phyloP scores from a whole-genome alignment of 148 eudicot genomes.

The Rhododendron molle region DNA sequence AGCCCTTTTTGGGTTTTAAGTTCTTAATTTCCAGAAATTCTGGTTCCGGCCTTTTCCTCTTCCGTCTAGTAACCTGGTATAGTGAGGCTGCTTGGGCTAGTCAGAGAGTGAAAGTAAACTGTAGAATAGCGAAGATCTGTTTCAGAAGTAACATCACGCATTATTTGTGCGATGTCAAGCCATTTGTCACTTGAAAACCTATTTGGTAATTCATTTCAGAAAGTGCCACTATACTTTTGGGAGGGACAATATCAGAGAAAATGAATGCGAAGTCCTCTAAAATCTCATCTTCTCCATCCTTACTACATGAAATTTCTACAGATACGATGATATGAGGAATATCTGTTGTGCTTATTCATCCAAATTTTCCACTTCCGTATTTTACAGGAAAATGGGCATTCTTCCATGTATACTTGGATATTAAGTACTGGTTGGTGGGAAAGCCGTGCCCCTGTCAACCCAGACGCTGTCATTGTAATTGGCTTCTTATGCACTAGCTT shows the following conservation, averaged over 20 bases:
- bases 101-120: neutral
- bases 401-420: slow-evolving; percentile 77
- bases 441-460: slow-evolving; percentile 65
- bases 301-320: neutral
- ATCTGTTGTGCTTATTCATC: neutral
- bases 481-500: slow-evolving; percentile 55
- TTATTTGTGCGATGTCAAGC: neutral
- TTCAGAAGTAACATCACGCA: too few species aligned
- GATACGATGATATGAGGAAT: neutral
- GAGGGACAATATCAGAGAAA: neutral
- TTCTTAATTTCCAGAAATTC: neutral
- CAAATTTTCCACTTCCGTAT: neutral
- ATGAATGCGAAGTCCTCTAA: neutral
- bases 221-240: neutral
- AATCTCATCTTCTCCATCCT: neutral
- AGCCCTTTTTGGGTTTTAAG: neutral
- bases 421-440: slow-evolving; percentile 97
- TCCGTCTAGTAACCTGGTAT: neutral
- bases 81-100: neutral
- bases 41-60: neutral
- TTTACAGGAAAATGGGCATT: slow-evolving; percentile 81
- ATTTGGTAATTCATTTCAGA: neutral
- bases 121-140: neutral
- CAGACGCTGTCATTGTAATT: slow-evolving; percentile 75
- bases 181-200: neutral